These are phyloP conservation scores for Thalassiosira livingstoniorum DNA, from an alignment of 352 stramenopile genomes.

Conservation along the genomic window DNA sequence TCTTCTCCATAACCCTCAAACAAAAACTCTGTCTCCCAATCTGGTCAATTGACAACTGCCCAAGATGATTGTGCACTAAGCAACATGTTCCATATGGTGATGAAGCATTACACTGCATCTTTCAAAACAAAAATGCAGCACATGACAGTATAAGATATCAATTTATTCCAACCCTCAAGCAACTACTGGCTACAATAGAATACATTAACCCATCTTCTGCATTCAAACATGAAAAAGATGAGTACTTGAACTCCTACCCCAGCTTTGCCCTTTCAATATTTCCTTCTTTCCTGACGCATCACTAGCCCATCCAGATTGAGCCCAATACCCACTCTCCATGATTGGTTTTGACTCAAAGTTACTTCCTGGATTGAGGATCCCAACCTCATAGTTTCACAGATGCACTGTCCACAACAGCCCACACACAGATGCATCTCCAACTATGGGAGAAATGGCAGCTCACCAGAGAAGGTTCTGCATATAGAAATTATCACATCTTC, in stretches of 20 bases:
- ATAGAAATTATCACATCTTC: no score
- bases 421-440: conserved; percentile 1
- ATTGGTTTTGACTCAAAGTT: conserved; percentile 8
- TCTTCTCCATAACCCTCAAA: not conserved
- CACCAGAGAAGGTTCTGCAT: no score
- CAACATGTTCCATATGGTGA: not conserved
- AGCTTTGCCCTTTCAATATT: not conserved
- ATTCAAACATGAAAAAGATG: not conserved
- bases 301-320: not conserved
- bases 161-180: not conserved
- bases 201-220: not conserved
- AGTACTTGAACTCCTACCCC: not conserved
- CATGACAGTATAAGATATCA: not conserved
- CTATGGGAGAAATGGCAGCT: no score
- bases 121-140: not conserved
- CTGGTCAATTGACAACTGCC: not conserved
- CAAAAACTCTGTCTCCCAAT: conserved; percentile 1
- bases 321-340: not conserved
- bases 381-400: no score
- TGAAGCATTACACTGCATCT: no score
- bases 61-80: not conserved
- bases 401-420: no score
- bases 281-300: conserved; percentile 1
- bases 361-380: no score
- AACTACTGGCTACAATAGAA: not conserved